phyloP scores from a whole-genome alignment of 768 basidiomycete genomes.

The Melanogaster broomeanus region DNA sequence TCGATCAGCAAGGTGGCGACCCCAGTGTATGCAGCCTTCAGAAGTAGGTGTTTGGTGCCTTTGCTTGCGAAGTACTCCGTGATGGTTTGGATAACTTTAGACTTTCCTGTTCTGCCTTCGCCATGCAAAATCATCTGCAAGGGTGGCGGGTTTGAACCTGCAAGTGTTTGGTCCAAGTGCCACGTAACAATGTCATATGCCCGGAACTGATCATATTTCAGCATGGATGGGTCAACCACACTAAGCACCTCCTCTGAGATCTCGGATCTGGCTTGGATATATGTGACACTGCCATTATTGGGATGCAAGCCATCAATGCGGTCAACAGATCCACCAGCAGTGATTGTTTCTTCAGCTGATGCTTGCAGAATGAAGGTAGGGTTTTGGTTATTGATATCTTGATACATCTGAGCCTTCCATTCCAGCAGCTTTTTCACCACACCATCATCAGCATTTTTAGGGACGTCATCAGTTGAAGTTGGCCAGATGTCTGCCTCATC shows the following conservation, averaged over 20 bases:
- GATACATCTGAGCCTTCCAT: neutral
- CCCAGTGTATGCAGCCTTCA: conserved; percentile 41
- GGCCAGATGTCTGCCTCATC: neutral
- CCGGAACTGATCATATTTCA: neutral
- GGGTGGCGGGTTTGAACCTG: conserved; percentile 20
- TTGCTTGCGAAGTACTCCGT: conserved; percentile 32
- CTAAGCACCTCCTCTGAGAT: neutral
- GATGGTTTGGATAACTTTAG: conserved; percentile 39
- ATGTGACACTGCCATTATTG: too few species aligned
- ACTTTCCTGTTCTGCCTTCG: conserved; percentile 48
- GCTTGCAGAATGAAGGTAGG: too few species aligned
- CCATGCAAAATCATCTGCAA: conserved; percentile 42
- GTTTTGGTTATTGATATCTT: too few species aligned
- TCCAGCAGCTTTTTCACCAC: neutral
- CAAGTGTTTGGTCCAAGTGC: conserved; percentile 25
- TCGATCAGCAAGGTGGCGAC: conserved; percentile 42
- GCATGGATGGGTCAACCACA: neutral
- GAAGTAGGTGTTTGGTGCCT: conserved; percentile 12
- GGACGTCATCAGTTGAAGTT: too few species aligned
- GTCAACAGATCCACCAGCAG: neutral
- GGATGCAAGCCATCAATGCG: neutral
- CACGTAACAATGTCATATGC: conserved; percentile 39
- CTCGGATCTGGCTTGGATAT: too few species aligned
- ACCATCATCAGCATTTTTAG: neutral
- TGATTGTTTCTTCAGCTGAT: too few species aligned